Conservation (phyloP, 2,329 filamentous ascomycete genomes). For the Chaetomiaceae sp. region DNA sequence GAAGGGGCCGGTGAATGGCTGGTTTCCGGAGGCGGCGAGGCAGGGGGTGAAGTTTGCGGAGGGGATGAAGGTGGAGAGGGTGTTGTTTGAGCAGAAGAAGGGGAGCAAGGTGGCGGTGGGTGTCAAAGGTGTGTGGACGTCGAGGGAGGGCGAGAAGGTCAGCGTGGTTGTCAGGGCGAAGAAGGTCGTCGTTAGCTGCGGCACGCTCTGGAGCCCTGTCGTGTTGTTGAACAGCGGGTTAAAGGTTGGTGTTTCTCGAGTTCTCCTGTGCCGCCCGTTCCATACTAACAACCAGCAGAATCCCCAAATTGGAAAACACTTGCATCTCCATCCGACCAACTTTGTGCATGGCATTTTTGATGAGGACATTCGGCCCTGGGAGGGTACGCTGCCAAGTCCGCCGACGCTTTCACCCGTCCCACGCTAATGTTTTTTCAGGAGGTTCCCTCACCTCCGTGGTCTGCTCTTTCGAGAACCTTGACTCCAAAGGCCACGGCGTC, state of each 20-base stretch:
- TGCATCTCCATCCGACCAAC: slow-evolving; percentile 73
- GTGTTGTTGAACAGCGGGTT: slow-evolving; percentile 73
- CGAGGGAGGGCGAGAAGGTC: slow-evolving; percentile 58
- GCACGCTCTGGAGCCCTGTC: slow-evolving; percentile 70
- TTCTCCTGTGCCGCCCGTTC: slow-evolving; percentile 1
- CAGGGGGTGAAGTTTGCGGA: slow-evolving; percentile 79
- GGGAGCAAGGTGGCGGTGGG: slow-evolving; percentile 57
- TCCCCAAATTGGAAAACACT: slow-evolving; percentile 71
- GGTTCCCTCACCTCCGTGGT: slow-evolving; percentile 75
- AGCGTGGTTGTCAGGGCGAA: slow-evolving; percentile 69
- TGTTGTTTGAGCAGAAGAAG: slow-evolving; percentile 59
- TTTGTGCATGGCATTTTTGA: slow-evolving; percentile 56
- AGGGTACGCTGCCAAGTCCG: slow-evolving; percentile 30
- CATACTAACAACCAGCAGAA: slow-evolving; percentile 45
- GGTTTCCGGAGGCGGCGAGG: slow-evolving; percentile 70
- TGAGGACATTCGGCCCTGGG: slow-evolving; percentile 64
- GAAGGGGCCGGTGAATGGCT: slow-evolving; percentile 69
- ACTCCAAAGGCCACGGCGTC: slow-evolving; percentile 70
- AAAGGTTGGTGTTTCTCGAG: too few relatives aligned
- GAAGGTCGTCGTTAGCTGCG: slow-evolving; percentile 71
- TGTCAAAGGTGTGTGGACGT: slow-evolving; percentile 68
- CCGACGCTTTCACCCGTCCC: slow-evolving; percentile 1
- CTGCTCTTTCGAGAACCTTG: slow-evolving; percentile 72
- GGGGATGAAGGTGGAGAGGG: slow-evolving; percentile 65
- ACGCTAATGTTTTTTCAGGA: too few relatives aligned